These are phyloP conservation scores for Talaromyces nanjingensis DNA, from an alignment of 495 filamentous ascomycete species.

Conservation along the genomic window DNA sequence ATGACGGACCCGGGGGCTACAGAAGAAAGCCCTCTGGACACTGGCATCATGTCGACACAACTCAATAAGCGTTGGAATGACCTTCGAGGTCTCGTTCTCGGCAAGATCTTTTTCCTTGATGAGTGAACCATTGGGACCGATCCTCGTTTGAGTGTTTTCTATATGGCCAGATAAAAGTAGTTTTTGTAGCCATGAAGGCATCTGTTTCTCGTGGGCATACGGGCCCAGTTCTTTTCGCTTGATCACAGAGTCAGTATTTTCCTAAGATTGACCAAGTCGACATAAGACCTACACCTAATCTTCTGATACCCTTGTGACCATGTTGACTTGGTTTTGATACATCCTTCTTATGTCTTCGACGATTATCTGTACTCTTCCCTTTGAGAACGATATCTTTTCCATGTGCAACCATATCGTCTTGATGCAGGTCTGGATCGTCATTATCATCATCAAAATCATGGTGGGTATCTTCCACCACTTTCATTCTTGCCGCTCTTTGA, in stretches of 20 bases:
- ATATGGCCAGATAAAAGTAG: constrained; percentile 60
- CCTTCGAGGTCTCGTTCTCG: constrained; percentile 57
- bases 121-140: constrained; percentile 43
- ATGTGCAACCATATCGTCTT: background rate
- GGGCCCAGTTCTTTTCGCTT: constrained; percentile 64
- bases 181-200: constrained; percentile 73
- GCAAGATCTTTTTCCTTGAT: constrained; percentile 32
- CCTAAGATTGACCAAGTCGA: background rate
- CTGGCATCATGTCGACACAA: constrained; percentile 60
- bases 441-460: background rate
- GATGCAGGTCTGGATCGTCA: background rate
- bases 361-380: background rate
- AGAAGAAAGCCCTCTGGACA: constrained; percentile 68
- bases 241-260: constrained; percentile 1
- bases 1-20: constrained; percentile 68
- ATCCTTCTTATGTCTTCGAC: background rate
- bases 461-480: background rate
- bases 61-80: constrained; percentile 68
- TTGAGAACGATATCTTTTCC: background rate
- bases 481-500: background rate
- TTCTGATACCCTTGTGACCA: constrained; percentile 14
- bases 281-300: constrained; percentile 32
- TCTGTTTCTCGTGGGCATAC: constrained; percentile 77
- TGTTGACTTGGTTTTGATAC: background rate
- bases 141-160: constrained; percentile 47